These are phyloP conservation scores for Neoascochyta sp. DNA, from an alignment of 2,329 filamentous ascomycete species.

Conservation along the genomic window DNA sequence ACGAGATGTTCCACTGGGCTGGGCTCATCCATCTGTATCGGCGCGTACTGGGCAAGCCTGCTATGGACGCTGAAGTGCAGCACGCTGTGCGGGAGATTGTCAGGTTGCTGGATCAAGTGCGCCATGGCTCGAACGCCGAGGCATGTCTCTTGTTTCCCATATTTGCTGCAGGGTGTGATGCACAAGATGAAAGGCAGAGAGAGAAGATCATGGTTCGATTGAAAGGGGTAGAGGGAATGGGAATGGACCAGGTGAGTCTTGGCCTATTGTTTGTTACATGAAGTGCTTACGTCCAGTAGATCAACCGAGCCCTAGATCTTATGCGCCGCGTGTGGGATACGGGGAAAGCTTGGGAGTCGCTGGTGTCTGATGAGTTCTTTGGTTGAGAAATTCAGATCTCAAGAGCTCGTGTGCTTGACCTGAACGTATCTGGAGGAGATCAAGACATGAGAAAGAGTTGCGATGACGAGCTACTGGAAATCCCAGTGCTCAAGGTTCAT, in stretches of 20 bases:
- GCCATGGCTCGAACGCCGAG: constrained; percentile 66
- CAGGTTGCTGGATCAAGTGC: constrained; percentile 58
- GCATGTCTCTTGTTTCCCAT: constrained; percentile 74
- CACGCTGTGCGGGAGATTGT: constrained; percentile 62
- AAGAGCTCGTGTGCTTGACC: no score
- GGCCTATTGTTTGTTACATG: background rate
- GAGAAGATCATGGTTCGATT: constrained; percentile 63
- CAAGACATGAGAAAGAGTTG: no score
- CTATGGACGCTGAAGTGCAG: constrained; percentile 59
- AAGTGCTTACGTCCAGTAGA: constrained; percentile 36
- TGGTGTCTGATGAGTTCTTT: constrained; percentile 66
- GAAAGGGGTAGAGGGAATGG: constrained; percentile 64
- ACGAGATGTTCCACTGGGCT: constrained; percentile 76
- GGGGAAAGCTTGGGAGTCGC: constrained; percentile 64
- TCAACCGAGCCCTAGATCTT: constrained; percentile 58
- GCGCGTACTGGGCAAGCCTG: constrained; percentile 62
- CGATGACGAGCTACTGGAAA: no score
- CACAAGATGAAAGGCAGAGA: constrained; percentile 54
- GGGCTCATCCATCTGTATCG: constrained; percentile 72
- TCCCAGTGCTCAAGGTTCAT: no score
- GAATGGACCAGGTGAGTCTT: constrained; percentile 66
- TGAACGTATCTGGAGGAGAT: no score
- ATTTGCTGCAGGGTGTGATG: constrained; percentile 79
- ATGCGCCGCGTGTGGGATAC: constrained; percentile 69
- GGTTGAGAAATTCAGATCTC: no score